These are phyloP conservation scores for Flueggea neowawraea DNA, from an alignment of 441 rosid species.

Conservation along the genomic window DNA sequence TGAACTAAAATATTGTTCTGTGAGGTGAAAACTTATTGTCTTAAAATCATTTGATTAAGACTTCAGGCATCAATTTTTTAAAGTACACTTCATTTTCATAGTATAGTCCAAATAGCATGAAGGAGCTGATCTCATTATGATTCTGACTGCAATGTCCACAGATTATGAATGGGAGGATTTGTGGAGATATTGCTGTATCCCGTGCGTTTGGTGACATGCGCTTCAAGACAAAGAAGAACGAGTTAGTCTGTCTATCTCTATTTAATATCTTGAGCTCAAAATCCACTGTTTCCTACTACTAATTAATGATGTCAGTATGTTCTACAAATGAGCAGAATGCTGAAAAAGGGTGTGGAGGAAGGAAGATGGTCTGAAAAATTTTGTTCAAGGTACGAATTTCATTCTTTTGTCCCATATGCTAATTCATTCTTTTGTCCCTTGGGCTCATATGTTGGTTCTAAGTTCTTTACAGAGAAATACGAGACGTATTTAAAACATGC, in stretches of 20 bases:
- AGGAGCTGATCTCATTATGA: neutral
- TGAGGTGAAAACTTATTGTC: no score
- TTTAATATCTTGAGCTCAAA: neutral
- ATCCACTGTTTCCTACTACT: neutral
- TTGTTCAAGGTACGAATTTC: conserved; percentile 58
- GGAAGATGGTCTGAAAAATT: conserved; percentile 91
- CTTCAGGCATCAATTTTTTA: no score
- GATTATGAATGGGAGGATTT: conserved; percentile 90
- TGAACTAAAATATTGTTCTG: neutral
- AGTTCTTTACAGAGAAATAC: no score
- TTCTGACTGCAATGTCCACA: conserved; percentile 18
- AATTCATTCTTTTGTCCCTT: neutral
- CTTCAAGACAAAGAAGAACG: conserved; percentile 83
- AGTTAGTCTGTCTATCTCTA: conserved; percentile 42
- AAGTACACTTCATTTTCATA: no score
- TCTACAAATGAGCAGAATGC: conserved; percentile 53
- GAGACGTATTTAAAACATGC: no score
- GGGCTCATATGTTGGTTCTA: no score
- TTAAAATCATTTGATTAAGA: no score
- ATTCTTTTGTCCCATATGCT: neutral
- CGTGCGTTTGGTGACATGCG: conserved; percentile 95
- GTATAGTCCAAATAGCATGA: no score
- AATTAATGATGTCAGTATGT: conserved; percentile 2
- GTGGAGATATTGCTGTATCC: conserved; percentile 92
- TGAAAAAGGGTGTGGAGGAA: conserved; percentile 70